phyloP scores from a whole-genome alignment of 441 rosid species.

The Populus tomentosa region DNA sequence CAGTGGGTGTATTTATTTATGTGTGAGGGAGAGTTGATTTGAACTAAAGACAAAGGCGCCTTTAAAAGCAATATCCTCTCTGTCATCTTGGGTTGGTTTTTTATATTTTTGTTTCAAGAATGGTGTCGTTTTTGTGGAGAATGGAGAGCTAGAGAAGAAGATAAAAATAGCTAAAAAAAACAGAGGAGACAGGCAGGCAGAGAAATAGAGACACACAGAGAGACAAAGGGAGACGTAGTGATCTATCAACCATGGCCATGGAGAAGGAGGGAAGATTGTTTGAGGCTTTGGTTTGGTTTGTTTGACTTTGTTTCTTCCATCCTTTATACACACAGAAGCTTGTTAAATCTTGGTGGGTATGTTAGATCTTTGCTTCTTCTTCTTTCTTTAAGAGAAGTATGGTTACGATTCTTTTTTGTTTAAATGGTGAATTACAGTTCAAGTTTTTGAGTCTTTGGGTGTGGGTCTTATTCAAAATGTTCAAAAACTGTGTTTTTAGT shows the following conservation, averaged over 20 bases:
- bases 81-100: constrained; percentile 25
- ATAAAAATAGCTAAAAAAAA: constrained; percentile 12
- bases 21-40: constrained; percentile 23
- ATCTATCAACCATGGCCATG: constrained; percentile 22
- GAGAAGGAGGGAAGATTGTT: constrained; percentile 11
- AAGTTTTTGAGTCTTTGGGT: background rate
- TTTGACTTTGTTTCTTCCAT: no score
- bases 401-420: background rate
- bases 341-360: constrained; percentile 27
- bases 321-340: constrained; percentile 4
- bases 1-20: constrained; percentile 1
- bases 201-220: background rate
- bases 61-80: constrained; percentile 41
- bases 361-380: constrained; percentile 8
- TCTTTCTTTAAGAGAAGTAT: background rate
- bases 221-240: constrained; percentile 8
- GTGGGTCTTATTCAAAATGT: constrained; percentile 1
- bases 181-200: background rate
- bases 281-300: constrained; percentile 22
- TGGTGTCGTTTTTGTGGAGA: constrained; percentile 24
- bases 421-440: background rate
- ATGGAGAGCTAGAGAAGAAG: constrained; percentile 11
- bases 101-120: constrained; percentile 10
- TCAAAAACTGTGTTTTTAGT: background rate
- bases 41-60: constrained; percentile 54